Evolutionary conservation across 2,329 filamentous ascomycete species (phyloP).

Genomic region (Orbilia ellipsospora): DNA sequence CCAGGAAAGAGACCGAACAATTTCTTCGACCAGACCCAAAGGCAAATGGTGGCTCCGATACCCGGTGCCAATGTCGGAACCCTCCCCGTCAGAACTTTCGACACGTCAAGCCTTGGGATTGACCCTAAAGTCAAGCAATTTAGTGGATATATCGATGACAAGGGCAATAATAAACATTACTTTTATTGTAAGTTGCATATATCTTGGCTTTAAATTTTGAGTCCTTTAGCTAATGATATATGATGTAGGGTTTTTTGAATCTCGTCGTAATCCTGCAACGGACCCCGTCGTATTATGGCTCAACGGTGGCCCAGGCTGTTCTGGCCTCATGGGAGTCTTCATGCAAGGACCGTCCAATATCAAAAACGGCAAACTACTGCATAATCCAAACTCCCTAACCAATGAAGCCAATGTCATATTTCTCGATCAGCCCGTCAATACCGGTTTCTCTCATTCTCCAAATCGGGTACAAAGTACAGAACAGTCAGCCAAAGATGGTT

Average conservation of each 20-base stretch:
- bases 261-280: constrained; percentile 94
- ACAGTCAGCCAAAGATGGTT: constrained; percentile 96
- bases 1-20: neutral
- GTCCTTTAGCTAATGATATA: neutral
- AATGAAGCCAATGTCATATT: constrained; percentile 98
- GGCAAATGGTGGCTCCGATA: neutral
- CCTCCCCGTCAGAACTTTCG: constrained; percentile 80
- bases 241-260: constrained; percentile 93
- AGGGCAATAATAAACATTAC: constrained; percentile 90
- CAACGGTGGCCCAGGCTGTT: constrained; percentile 96
- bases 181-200: constrained; percentile 83
- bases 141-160: constrained; percentile 95
- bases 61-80: constrained; percentile 60
- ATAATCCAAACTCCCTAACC: constrained; percentile 95
- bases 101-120: constrained; percentile 79
- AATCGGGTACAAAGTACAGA: constrained; percentile 87
- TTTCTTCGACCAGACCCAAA: neutral
- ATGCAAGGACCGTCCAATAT: constrained; percentile 92
- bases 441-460: constrained; percentile 94
- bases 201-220: neutral
- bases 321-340: constrained; percentile 94
- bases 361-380: constrained; percentile 81
- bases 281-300: constrained; percentile 95
- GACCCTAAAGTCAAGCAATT: constrained; percentile 94
- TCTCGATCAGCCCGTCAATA: constrained; percentile 98